phyloP scores from a whole-genome alignment of 768 basidiomycete species.

The Suillus placidus region DNA sequence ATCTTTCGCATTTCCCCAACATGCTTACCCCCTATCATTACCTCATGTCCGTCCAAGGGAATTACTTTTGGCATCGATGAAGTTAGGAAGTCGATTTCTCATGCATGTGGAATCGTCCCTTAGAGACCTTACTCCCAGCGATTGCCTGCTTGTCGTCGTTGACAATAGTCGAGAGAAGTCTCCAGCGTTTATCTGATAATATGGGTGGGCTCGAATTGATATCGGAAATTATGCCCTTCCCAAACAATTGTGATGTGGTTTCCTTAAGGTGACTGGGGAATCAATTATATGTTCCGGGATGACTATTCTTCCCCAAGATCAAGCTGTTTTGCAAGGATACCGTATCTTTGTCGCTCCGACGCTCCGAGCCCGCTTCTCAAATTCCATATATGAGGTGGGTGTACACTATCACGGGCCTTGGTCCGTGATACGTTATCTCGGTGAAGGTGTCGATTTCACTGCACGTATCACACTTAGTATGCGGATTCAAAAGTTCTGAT shows the following conservation, averaged over 20 bases:
- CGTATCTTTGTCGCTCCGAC: background rate
- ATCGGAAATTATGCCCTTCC: background rate
- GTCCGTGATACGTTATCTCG: background rate
- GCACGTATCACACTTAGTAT: background rate
- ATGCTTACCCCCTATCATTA: conserved; percentile 68
- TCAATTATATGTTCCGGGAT: background rate
- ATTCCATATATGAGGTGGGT: background rate
- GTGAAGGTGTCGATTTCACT: background rate
- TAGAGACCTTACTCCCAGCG: background rate
- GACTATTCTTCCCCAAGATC: background rate
- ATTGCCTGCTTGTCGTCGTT: background rate
- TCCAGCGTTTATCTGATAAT: background rate
- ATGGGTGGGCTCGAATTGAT: background rate
- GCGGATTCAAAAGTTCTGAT: too few relatives aligned
- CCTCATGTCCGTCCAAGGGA: conserved; percentile 49
- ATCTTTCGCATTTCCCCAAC: conserved; percentile 59
- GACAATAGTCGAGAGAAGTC: background rate
- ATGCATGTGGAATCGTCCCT: conserved; percentile 53
- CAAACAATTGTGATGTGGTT: background rate
- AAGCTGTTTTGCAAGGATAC: background rate
- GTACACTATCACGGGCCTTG: too few relatives aligned
- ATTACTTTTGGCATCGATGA: conserved; percentile 58
- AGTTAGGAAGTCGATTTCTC: conserved; percentile 57
- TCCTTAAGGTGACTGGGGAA: background rate
- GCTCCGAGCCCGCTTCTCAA: background rate